Evolutionary conservation across 768 basidiomycete species (phyloP).

Genomic region (Trametopsis cervina): DNA sequence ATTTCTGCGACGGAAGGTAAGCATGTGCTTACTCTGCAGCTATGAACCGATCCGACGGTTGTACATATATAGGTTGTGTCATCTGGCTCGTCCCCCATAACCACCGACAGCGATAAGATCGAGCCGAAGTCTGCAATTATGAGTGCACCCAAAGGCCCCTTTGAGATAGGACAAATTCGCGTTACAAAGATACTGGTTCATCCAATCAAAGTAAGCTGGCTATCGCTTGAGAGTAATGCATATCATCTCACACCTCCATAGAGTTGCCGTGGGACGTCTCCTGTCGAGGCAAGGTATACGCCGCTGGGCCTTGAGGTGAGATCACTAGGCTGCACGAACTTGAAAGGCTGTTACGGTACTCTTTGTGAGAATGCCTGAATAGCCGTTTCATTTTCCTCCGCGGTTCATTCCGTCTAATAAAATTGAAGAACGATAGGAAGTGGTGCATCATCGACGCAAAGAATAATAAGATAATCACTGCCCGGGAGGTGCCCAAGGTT

Average conservation of each 20-base stretch:
- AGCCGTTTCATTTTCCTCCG: neutral
- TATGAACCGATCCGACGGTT: neutral
- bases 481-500: conserved; percentile 58
- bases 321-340: conserved; percentile 17
- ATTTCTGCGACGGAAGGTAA: neutral
- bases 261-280: conserved; percentile 69
- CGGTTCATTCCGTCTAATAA: neutral
- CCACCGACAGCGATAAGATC: neutral
- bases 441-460: conserved; percentile 63
- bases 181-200: conserved; percentile 30
- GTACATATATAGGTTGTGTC: too few species aligned
- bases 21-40: neutral
- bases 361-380: neutral
- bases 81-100: neutral
- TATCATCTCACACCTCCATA: conserved; percentile 19
- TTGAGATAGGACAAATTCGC: conserved; percentile 5
- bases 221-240: neutral
- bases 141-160: neutral
- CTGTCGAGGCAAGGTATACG: conserved; percentile 48
- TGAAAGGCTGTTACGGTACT: neutral
- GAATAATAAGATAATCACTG: conserved; percentile 53
- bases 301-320: conserved; percentile 66
- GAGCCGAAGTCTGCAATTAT: neutral
- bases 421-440: conserved; percentile 56
- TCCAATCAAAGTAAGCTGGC: conserved; percentile 53